Evolutionary conservation across 208 protist genomes (phyloP).

Genomic region (Acanthamoeba triangularis): DNA sequence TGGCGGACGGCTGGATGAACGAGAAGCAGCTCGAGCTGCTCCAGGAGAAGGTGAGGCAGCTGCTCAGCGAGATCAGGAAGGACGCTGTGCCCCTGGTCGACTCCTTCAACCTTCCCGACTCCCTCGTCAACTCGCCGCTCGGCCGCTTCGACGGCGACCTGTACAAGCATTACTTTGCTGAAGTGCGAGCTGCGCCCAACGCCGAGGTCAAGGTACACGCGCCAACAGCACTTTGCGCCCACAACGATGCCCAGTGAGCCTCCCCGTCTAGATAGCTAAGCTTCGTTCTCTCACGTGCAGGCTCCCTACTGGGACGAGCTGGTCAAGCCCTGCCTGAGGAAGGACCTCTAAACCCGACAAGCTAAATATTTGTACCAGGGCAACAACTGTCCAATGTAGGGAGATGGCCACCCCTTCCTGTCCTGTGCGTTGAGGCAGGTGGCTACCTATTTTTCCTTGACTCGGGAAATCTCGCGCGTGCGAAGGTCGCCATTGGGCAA

Average conservation of each 20-base stretch:
- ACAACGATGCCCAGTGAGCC: neutral
- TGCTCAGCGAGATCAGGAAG: constrained; percentile 48
- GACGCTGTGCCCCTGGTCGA: constrained; percentile 70
- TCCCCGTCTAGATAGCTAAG: neutral
- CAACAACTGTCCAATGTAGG: too few species aligned
- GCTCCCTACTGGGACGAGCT: constrained; percentile 77
- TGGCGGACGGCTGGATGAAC: constrained; percentile 62
- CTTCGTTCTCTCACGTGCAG: neutral
- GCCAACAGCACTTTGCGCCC: neutral
- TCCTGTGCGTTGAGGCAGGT: too few species aligned
- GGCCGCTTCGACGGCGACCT: constrained; percentile 73
- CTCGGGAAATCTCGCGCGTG: neutral
- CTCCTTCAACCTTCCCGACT: constrained; percentile 71
- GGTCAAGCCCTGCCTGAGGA: constrained; percentile 74
- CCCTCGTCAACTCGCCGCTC: constrained; percentile 68
- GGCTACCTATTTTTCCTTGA: too few species aligned
- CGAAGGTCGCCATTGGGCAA: neutral
- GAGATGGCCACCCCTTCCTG: too few species aligned
- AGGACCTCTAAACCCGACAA: constrained; percentile 35
- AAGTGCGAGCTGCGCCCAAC: neutral
- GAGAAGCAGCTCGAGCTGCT: constrained; percentile 70
- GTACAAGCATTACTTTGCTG: constrained; percentile 50
- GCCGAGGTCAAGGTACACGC: constrained; percentile 1
- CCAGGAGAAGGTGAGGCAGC: constrained; percentile 43
- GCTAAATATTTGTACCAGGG: too few species aligned